phyloP scores from a whole-genome alignment of 2,329 filamentous ascomycete species.

The Metarhizium album region DNA sequence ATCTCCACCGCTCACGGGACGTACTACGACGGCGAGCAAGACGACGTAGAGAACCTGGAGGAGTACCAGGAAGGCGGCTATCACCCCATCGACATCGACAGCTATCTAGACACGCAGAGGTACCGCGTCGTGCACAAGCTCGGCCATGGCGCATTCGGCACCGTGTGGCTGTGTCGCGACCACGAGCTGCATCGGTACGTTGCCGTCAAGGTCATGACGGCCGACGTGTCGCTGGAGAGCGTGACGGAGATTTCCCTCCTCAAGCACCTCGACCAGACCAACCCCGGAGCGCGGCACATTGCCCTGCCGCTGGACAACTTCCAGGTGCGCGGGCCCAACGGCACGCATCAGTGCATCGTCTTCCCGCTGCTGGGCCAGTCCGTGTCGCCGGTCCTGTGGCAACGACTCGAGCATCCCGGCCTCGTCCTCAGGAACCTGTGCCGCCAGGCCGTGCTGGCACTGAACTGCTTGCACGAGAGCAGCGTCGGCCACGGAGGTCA shows the following conservation, averaged over 20 bases:
- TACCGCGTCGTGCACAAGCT: slow-evolving; percentile 34
- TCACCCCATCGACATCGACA: slow-evolving; percentile 30
- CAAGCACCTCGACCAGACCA: background rate
- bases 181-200: slow-evolving; percentile 17
- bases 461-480: slow-evolving; percentile 16
- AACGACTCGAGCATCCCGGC: slow-evolving; percentile 3
- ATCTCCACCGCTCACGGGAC: slow-evolving; percentile 3
- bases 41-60: slow-evolving; percentile 11
- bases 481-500: slow-evolving; percentile 21
- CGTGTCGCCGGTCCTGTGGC: slow-evolving; percentile 9
- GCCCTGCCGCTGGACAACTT: slow-evolving; percentile 15
- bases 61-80: slow-evolving; percentile 28
- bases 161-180: slow-evolving; percentile 31
- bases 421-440: slow-evolving; percentile 10
- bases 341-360: slow-evolving; percentile 15
- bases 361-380: slow-evolving; percentile 16
- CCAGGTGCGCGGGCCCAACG: slow-evolving; percentile 15
- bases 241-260: slow-evolving; percentile 3
- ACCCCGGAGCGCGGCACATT: slow-evolving; percentile 2
- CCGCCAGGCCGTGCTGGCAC: slow-evolving; percentile 11
- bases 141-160: slow-evolving; percentile 31
- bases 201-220: slow-evolving; percentile 22
- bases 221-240: slow-evolving; percentile 7
- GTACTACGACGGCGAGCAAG: slow-evolving; percentile 2
- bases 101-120: slow-evolving; percentile 23